Evolutionary conservation across 805 yeast species (phyloP).

Genomic region (Diddensiella santjacobensis): DNA sequence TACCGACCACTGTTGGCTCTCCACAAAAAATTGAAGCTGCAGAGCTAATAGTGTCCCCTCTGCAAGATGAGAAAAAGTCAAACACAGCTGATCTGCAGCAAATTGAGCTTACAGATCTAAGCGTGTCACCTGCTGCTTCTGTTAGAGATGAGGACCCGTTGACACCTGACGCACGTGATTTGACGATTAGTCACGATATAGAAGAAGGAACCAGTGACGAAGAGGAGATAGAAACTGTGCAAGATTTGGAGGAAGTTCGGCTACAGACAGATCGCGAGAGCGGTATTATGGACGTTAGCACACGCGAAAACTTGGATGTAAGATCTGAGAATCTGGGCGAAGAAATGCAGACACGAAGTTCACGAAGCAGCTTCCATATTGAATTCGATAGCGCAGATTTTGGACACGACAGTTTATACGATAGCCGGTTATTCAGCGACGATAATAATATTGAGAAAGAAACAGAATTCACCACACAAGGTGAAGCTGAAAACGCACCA

Average conservation of each 20-base stretch:
- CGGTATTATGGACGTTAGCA: background rate
- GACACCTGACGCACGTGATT: background rate
- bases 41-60: background rate
- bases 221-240: background rate
- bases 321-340: background rate
- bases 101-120: no score
- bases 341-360: background rate
- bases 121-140: no score
- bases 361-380: no score
- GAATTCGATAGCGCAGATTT: constrained; percentile 6
- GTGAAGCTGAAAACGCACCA: no score
- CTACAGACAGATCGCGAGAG: background rate
- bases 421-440: no score
- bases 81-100: background rate
- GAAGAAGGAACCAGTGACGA: no score
- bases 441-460: no score
- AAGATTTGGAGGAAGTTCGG: background rate
- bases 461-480: no score
- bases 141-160: background rate
- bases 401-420: no score
- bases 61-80: background rate
- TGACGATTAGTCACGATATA: background rate
- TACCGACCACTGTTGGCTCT: no score
- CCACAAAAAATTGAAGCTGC: background rate
- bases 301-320: background rate